Base-by-base conservation (phyloP, 2,329 filamentous ascomycete species). In the Trichoderma sp. region DNA sequence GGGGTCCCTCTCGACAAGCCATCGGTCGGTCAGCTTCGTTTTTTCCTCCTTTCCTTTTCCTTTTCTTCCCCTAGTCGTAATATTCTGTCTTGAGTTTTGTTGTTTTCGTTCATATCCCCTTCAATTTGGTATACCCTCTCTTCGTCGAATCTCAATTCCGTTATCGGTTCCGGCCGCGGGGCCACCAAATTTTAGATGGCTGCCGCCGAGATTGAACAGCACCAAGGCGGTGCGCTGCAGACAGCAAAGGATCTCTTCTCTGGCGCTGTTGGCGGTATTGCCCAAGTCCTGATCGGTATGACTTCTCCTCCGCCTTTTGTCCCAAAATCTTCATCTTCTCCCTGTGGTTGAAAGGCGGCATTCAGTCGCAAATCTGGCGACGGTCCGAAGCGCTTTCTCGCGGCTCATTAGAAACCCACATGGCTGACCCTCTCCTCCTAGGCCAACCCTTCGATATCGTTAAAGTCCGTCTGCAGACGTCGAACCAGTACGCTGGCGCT, bases 391-490 rank as follows among this genome's bases (percentile, higher is more conserved):
- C 59, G 53, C 69, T 58, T 63, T 47, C 36, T 63, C 6, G 43
- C 67, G 67, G 67, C 67, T 62, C 57, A 69, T 53, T 20, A 32
- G 5, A 39, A 17, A 9, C 28, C 8, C 43, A 57, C n/a, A 34
- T 15, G 6, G 55, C 70, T 74, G 43, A 75, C 73, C 69, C 69
- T 57, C 39, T 47, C 12, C 50, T 78, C 12, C 50, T 78, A 91
- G 89, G 90, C 78, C 90, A 92, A 81, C 90, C 89, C 72, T 91
- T 91, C 80, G 95, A 98, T 86, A 98, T 98, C 75, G 92, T 99
- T 85, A 99, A 99, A 85, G 96, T 99, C 78, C 93, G 96, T 70
- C 88, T 99, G 63, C 96, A 99, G 82, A 99, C 96, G 17, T 92
- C 92, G 68, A 90, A 88, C 26, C 88, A 93, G 76, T 97, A 98